Evolutionary conservation across 139 green algal genomes (phyloP), one percentile per base, ranked within the genome.

Genomic region (Coccomyxa sp.): DNA sequence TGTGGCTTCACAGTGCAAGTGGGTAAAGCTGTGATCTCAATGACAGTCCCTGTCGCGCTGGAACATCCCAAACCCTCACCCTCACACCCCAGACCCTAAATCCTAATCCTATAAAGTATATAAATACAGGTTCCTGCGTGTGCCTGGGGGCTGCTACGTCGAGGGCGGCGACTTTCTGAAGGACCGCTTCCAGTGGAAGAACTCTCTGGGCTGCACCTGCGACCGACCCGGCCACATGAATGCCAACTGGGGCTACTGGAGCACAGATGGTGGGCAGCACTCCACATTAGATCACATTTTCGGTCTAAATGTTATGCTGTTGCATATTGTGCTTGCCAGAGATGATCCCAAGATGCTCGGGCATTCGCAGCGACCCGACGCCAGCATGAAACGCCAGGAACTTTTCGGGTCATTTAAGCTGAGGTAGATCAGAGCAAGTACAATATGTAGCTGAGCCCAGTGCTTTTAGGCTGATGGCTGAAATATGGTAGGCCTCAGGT

Each of bases 91-190:
- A 68, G 16, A 68, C 60, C 60, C 60, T 16, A 14, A 25, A 16
- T 68, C 15, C 15, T 25, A 16, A 68, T 68, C 14, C 60, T 25
- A 16, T 16, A 68, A 68, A 16, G 16, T 14, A 14, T 25, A 68
- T 68, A 14, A 68, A 68, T 59, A 57, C 81, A 90, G 83, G 31
- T 94, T 93, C 83, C 16, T 92, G 82, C 86, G 90, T 16, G 90
- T 94, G 68, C 90, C 91, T 14, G 92, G 92, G 10, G 92, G 92
- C 30, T 95, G 91, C 85, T 95, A 92, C 76, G 82, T 95, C 23
- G 92, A 95, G 86, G 86, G 86, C 1, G 85, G 84, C 1, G 85
- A 91, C 58, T 83, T 60, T 27, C 75, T 92, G 81, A 14, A 78
- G 77, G 84, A 92, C 78, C 75, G 83, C 10, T 95, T 92, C 74